Evolutionary conservation across 306 rosid genomes (phyloP).

Genomic region (Cucurbita argyrosperma): DNA sequence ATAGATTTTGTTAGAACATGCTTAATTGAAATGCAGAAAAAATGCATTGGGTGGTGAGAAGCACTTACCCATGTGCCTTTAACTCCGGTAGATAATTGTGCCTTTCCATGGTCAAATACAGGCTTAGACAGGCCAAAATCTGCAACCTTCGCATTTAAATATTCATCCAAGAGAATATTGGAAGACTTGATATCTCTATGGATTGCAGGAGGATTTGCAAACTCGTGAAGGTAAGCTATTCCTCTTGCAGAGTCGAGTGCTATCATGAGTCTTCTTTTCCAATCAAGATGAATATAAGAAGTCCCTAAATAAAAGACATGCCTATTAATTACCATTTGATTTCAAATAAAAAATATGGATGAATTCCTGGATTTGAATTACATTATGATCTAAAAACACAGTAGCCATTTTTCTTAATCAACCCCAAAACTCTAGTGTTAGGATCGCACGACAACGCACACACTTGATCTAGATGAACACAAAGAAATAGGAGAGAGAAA

Average conservation of each 20-base stretch:
- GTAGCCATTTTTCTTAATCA: too few relatives aligned
- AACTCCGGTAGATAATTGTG: constrained; percentile 57
- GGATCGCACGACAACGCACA: too few relatives aligned
- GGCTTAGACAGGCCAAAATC: constrained; percentile 85
- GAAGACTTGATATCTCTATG: constrained; percentile 77
- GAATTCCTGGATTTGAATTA: not conserved
- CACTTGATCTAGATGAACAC: too few relatives aligned
- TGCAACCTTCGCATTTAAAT: constrained; percentile 50
- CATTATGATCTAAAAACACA: not conserved
- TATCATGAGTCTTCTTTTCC: constrained; percentile 56
- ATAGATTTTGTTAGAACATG: too few relatives aligned
- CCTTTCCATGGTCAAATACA: constrained; percentile 32
- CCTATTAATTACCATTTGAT: not conserved
- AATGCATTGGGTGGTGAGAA: not conserved
- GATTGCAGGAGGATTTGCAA: constrained; percentile 61
- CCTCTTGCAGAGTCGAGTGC: constrained; percentile 72
- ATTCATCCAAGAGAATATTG: constrained; percentile 58
- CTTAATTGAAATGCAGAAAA: too few relatives aligned
- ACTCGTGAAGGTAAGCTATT: constrained; percentile 26
- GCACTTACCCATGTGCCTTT: constrained; percentile 57
- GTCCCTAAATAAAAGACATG: constrained; percentile 29
- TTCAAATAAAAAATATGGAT: not conserved
- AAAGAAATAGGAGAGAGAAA: too few relatives aligned
- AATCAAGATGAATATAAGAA: constrained; percentile 54
- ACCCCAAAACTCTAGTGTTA: too few relatives aligned